A percentile compares a stretch with the other conserved stretches of the same genome.
Evolutionary conservation across 176 grass and related monocot genomes (phyloP).

Genomic region (Triticum turgidum): DNA sequence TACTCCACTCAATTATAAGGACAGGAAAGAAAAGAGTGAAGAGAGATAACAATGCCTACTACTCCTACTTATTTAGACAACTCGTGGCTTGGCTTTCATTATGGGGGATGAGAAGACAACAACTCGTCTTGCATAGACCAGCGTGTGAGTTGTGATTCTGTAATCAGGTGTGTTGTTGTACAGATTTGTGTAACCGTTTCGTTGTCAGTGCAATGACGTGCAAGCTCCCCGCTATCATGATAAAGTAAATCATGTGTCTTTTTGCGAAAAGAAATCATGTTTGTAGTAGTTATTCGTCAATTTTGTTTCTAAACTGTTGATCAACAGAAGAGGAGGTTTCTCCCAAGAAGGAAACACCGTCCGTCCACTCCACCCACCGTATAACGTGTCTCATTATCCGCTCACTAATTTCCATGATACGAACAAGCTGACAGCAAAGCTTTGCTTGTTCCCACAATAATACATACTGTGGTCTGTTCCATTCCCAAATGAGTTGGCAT

Average conservation of each 20-base stretch:
- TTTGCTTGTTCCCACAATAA: slow-evolving; percentile 13
- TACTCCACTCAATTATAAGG: neutral
- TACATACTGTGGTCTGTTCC: slow-evolving; percentile 7
- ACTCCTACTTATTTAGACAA: neutral
- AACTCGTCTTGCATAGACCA: neutral
- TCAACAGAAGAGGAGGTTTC: neutral
- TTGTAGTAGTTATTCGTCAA: neutral
- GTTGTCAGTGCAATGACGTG: neutral
- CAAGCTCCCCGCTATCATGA: neutral
- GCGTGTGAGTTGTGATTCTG: neutral
- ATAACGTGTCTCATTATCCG: neutral
- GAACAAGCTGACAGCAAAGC: slow-evolving; percentile 16
- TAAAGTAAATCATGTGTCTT: neutral
- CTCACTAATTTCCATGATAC: neutral
- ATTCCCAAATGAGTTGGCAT: slow-evolving; percentile 24
- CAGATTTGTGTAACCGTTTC: neutral
- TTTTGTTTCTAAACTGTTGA: neutral
- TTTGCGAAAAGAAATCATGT: neutral
- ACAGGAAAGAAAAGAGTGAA: neutral
- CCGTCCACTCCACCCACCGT: neutral
- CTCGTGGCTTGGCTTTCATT: neutral
- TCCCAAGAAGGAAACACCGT: neutral
- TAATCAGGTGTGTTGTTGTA: neutral
- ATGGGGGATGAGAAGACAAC: no score
- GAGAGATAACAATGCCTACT: neutral